These are phyloP conservation scores for Aspergillus candidus DNA, from an alignment of 2,329 filamentous ascomycete species.

Conservation along the genomic window DNA sequence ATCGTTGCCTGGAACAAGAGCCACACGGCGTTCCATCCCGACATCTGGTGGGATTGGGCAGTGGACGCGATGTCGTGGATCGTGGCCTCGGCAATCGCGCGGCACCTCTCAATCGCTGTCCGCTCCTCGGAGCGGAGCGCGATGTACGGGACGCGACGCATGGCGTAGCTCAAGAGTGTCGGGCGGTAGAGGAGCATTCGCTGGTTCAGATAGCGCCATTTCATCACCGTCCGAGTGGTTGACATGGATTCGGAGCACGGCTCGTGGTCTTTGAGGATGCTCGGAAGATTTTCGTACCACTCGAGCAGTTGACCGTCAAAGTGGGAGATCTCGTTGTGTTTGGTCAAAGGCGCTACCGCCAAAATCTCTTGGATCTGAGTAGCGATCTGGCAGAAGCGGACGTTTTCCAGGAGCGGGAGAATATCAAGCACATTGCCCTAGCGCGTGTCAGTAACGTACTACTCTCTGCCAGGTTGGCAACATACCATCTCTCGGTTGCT, in stretches of 20 bases:
- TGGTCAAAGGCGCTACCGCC: slow-evolving; percentile 61
- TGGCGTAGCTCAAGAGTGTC: slow-evolving; percentile 60
- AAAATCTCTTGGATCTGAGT: slow-evolving; percentile 71
- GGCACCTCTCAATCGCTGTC: slow-evolving; percentile 61
- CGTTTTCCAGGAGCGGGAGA: slow-evolving; percentile 67
- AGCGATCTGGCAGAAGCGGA: slow-evolving; percentile 72
- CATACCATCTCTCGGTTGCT: slow-evolving; percentile 42
- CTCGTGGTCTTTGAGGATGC: slow-evolving; percentile 58
- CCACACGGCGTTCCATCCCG: slow-evolving; percentile 76
- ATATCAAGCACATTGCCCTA: slow-evolving; percentile 58
- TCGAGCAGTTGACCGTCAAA: slow-evolving; percentile 63
- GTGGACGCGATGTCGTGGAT: slow-evolving; percentile 67
- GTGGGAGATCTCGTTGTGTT: slow-evolving; percentile 58
- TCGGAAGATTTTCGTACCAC: slow-evolving; percentile 67
- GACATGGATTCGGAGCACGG: slow-evolving; percentile 65
- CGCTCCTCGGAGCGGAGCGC: slow-evolving; percentile 56
- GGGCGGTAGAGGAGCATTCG: slow-evolving; percentile 71
- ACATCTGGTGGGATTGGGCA: slow-evolving; percentile 67
- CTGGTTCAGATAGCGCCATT: slow-evolving; percentile 75
- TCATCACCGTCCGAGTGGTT: slow-evolving; percentile 67
- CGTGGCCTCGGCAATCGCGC: slow-evolving; percentile 61
- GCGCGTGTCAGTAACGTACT: slow-evolving; percentile 23
- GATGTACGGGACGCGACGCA: slow-evolving; percentile 47
- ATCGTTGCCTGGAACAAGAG: slow-evolving; percentile 75
- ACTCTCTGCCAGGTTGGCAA: slow-evolving; percentile 22